phyloP scores from a whole-genome alignment of 345 rosid species.

The Salix udensis region DNA sequence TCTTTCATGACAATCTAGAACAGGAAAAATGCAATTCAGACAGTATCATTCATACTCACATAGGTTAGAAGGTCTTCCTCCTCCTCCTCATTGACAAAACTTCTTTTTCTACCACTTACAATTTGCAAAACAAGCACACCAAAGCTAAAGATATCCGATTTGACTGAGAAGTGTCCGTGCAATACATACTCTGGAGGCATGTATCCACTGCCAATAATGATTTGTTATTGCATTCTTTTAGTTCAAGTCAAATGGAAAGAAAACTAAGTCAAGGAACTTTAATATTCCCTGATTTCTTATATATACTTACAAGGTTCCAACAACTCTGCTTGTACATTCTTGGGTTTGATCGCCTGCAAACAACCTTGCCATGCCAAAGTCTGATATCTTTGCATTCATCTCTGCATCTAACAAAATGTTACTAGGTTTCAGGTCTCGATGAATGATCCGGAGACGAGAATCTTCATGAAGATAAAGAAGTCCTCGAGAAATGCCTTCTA shows the following conservation, averaged over 20 bases:
- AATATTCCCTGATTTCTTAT: no score
- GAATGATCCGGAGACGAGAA: neutral
- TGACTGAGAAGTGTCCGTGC: conserved; percentile 1
- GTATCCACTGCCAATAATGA: conserved; percentile 7
- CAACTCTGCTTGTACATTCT: conserved; percentile 30
- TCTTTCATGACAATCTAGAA: no score
- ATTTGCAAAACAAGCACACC: conserved; percentile 31
- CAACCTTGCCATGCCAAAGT: conserved; percentile 46
- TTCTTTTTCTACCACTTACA: conserved; percentile 13
- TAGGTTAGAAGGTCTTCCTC: conserved; percentile 6
- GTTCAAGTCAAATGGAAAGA: no score
- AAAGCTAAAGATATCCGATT: conserved; percentile 14
- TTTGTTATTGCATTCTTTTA: neutral
- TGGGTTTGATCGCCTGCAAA: conserved; percentile 36
- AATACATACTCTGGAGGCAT: conserved; percentile 26
- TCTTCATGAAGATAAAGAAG: conserved; percentile 13
- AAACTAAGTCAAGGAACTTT: no score
- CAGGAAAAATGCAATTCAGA: neutral
- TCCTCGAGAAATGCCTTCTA: conserved; percentile 41
- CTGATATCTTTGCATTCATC: conserved; percentile 42
- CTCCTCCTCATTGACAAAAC: neutral
- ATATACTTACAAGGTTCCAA: conserved; percentile 37
- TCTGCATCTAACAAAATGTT: conserved; percentile 6
- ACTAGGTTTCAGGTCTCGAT: conserved; percentile 41
- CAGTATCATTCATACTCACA: conserved; percentile 8